Conservation (phyloP, 2,329 filamentous ascomycete species). For the Venturia nashicola region DNA sequence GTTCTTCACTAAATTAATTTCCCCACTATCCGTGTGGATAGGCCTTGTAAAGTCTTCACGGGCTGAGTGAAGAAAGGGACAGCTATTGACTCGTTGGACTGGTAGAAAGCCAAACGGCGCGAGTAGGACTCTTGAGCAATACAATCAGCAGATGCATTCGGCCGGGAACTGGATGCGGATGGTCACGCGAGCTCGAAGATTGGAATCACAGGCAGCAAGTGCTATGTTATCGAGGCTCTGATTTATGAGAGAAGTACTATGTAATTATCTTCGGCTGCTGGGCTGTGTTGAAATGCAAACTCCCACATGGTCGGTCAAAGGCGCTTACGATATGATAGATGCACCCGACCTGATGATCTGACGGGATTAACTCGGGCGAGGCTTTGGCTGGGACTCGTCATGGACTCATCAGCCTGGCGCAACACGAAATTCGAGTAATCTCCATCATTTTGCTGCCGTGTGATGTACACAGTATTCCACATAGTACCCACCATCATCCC, state of each 20-base stretch:
- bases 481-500: too few relatives aligned
- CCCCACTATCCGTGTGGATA: too few relatives aligned
- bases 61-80: neutral
- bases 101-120: neutral
- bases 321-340: neutral
- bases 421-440: neutral
- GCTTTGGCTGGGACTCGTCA: slow-evolving; percentile 2
- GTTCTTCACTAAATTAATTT: neutral
- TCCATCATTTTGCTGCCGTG: neutral
- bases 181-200: neutral
- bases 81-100: neutral
- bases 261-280: neutral
- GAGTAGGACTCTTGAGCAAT: too few relatives aligned
- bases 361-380: neutral
- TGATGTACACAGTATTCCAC: too few relatives aligned
- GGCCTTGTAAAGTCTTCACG: neutral
- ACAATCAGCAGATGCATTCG: neutral
- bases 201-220: neutral
- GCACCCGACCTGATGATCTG: neutral
- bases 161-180: neutral
- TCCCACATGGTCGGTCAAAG: neutral
- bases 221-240: too few relatives aligned
- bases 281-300: too few relatives aligned
- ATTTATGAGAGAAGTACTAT: too few relatives aligned
- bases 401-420: neutral